Evolutionary conservation across 2,329 filamentous ascomycete species (phyloP).

Genomic region (Monilinia fructicola): DNA sequence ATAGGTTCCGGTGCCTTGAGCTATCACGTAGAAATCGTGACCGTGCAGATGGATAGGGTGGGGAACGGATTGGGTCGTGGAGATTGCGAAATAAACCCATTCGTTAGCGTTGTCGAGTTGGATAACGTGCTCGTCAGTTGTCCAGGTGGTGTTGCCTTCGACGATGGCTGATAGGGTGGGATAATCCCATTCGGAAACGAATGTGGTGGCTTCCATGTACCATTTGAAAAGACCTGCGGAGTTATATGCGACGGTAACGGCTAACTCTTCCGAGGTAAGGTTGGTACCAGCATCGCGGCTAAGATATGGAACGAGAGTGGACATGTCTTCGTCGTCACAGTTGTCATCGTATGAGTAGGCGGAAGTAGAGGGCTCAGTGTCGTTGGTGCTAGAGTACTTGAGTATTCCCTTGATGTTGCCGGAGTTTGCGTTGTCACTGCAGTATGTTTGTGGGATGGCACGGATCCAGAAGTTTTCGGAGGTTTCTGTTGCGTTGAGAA

Average conservation of each 20-base stretch:
- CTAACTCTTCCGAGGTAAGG: slow-evolving; percentile 25
- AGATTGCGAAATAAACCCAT: slow-evolving; percentile 39
- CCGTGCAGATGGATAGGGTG: slow-evolving; percentile 49
- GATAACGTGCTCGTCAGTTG: slow-evolving; percentile 31
- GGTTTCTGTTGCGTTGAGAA: slow-evolving; percentile 49
- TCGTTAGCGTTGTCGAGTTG: slow-evolving; percentile 33
- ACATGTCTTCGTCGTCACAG: slow-evolving; percentile 38
- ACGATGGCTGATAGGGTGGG: slow-evolving; percentile 44
- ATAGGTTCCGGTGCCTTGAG: slow-evolving; percentile 46
- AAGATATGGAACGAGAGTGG: slow-evolving; percentile 35
- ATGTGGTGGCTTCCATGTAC: slow-evolving; percentile 49
- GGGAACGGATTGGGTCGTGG: slow-evolving; percentile 33
- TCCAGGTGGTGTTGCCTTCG: slow-evolving; percentile 35
- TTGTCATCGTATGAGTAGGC: slow-evolving; percentile 32
- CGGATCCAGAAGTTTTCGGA: slow-evolving; percentile 59
- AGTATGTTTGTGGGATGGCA: slow-evolving; percentile 52
- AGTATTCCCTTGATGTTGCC: slow-evolving; percentile 49
- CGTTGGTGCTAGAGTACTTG: slow-evolving; percentile 46
- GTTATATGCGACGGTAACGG: slow-evolving; percentile 26
- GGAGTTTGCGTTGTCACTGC: slow-evolving; percentile 57
- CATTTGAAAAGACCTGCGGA: slow-evolving; percentile 46
- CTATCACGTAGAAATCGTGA: slow-evolving; percentile 48
- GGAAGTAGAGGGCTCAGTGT: slow-evolving; percentile 35
- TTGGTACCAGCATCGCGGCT: slow-evolving; percentile 26
- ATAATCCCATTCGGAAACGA: slow-evolving; percentile 49